Base-by-base conservation (phyloP, 805 yeast genomes). In the Kodamaea neixiangensis region DNA sequence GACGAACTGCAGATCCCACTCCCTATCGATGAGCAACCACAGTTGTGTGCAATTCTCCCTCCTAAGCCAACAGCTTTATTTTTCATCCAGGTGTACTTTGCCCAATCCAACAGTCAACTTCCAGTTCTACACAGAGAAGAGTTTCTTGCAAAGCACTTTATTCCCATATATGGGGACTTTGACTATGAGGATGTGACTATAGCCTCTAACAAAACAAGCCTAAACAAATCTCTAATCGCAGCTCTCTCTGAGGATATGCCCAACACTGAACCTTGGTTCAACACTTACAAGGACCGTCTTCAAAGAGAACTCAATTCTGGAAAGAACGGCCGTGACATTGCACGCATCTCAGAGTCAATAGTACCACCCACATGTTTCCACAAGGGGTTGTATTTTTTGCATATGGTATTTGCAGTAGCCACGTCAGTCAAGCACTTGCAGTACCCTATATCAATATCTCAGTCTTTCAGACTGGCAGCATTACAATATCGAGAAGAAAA, bases 41-140 rank as follows among this genome's bases (percentile, higher is more conserved):
- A 17, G 9, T 5, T 4, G n/a, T 17, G 19, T 7, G 83, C 85
- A 0, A 61, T 78, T 9, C 69, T 92, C 18, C 94, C 96, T 1
- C 78, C 87, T 0, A 89, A 88, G 58, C 71, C 75, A 18, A 78
- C 82, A 29, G 97, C 97, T 0, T 82, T 86, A 59, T 73, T 76
- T 46, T 76, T 87, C 41, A 61, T 90, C 7, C 76, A 82, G 34
- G 73, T 81, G 1, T 90, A 79, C 64, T 92, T 92, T 62, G 81
- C 87, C 17, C 91, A 87, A 59, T 81, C 92, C 13, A 91, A 92
- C 63, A 75, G 96, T 1, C 97, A 90, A 64, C 66, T 89, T 21
- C 97, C 97, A 0, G 76, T 92, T 3, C 68, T 91, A 44, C 97
- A 92, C 64, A 77, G 97, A 25, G 96, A 89, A 59, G 81, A 79